Conservation (phyloP, 2,329 filamentous ascomycete genomes). For the Grosmannia serpens region DNA sequence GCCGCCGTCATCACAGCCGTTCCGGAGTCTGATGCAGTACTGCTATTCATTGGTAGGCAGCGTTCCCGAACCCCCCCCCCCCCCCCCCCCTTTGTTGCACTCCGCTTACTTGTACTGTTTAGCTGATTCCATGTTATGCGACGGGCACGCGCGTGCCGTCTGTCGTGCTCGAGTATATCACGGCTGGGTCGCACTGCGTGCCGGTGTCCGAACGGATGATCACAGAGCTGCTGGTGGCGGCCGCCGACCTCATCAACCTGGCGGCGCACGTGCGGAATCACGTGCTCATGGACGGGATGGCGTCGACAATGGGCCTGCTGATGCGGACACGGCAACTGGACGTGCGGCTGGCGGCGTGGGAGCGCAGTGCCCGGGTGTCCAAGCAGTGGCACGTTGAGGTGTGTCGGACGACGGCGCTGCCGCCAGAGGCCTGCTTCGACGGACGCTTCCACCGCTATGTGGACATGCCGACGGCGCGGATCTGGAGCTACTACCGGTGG, state of each 20-base stretch:
- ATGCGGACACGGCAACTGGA: conserved; percentile 29
- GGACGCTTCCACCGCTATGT: conserved; percentile 43
- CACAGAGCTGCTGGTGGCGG: conserved; percentile 28
- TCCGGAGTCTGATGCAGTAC: conserved; percentile 42
- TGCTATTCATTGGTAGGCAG: conserved; percentile 40
- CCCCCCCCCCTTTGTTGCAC: not conserved
- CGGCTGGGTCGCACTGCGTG: conserved; percentile 20
- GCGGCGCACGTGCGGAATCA: conserved; percentile 23
- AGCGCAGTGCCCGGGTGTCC: conserved; percentile 19
- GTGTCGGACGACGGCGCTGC: conserved; percentile 19
- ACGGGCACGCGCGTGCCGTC: conserved; percentile 27
- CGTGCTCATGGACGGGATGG: conserved; percentile 25
- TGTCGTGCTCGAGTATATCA: conserved; percentile 30
- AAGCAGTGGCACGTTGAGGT: conserved; percentile 24
- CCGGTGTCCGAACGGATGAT: conserved; percentile 25
- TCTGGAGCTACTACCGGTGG: conserved; percentile 51
- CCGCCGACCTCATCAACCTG: conserved; percentile 29
- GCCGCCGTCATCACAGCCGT: conserved; percentile 28
- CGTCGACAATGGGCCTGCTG: conserved; percentile 23
- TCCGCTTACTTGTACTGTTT: not conserved
- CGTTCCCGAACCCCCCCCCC: conserved; percentile 3
- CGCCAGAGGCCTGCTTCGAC: conserved; percentile 34
- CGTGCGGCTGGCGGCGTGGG: conserved; percentile 26
- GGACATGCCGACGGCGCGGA: conserved; percentile 39
- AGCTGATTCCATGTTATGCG: conserved; percentile 33